A percentile compares a stretch with the other conserved stretches of the same genome.
These are phyloP conservation scores for Diplocarpon rosae DNA, from an alignment of 2,329 filamentous ascomycete species.

Conservation along the genomic window DNA sequence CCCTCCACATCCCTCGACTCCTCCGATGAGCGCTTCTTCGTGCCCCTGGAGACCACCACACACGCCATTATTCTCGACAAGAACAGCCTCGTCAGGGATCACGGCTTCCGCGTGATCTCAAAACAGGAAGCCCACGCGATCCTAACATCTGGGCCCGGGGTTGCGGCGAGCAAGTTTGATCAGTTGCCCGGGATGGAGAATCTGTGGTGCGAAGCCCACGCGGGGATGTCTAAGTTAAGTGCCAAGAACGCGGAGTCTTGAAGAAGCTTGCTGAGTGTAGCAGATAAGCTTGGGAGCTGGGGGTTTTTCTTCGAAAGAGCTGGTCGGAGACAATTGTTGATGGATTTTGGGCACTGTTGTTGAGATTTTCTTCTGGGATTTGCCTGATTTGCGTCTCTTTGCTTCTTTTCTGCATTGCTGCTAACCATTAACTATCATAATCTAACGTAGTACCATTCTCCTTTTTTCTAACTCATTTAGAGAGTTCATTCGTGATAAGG, in stretches of 20 bases:
- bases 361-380: no score
- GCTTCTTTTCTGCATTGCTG: no score
- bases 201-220: constrained; percentile 10
- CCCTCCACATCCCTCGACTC: background rate
- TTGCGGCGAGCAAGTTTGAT: constrained; percentile 5
- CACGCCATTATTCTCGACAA: background rate
- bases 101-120: constrained; percentile 2
- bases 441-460: no score
- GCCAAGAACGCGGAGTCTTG: constrained; percentile 4
- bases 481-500: no score
- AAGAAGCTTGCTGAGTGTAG: background rate
- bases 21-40: constrained; percentile 3
- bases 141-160: background rate
- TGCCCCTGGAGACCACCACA: constrained; percentile 1
- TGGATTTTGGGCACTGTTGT: no score
- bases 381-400: no score
- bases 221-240: constrained; percentile 7
- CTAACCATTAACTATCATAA: no score
- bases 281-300: no score
- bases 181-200: constrained; percentile 7
- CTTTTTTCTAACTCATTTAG: no score
- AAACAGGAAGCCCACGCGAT: background rate
- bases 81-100: background rate
- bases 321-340: no score
- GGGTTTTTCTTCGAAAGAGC: no score